These are phyloP conservation scores for Tricholoma bakamatsutake DNA, from an alignment of 768 basidiomycete species.

Conservation along the genomic window DNA sequence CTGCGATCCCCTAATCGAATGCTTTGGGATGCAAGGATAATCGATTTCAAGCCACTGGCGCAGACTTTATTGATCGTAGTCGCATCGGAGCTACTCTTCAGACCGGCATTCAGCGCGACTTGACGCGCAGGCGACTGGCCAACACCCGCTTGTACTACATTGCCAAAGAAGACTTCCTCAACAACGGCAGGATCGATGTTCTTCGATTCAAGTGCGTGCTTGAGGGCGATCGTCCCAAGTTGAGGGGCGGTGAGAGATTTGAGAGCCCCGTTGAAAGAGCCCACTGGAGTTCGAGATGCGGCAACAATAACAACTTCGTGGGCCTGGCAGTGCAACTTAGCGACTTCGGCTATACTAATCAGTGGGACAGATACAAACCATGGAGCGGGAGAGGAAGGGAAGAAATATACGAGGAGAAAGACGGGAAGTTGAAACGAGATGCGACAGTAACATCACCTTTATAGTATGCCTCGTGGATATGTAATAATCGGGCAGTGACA, in stretches of 20 bases:
- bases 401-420: slow-evolving; percentile 31
- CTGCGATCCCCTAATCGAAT: slow-evolving; percentile 82
- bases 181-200: slow-evolving; percentile 74
- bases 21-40: slow-evolving; percentile 90
- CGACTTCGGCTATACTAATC: background rate
- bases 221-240: slow-evolving; percentile 84
- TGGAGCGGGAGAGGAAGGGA: slow-evolving; percentile 39
- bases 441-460: slow-evolving; percentile 42
- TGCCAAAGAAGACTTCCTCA: slow-evolving; percentile 97
- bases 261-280: slow-evolving; percentile 85
- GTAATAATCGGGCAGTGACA: slow-evolving; percentile 15
- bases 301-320: slow-evolving; percentile 92
- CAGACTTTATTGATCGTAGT: slow-evolving; percentile 99
- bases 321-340: slow-evolving; percentile 23
- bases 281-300: slow-evolving; percentile 91
- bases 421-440: slow-evolving; percentile 31
- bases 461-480: slow-evolving; percentile 16
- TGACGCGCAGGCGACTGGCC: slow-evolving; percentile 99
- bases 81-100: slow-evolving; percentile 82
- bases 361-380: slow-evolving; percentile 34
- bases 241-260: slow-evolving; percentile 87
- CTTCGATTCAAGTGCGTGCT: slow-evolving; percentile 79
- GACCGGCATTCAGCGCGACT: slow-evolving; percentile 87
- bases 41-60: slow-evolving; percentile 93
- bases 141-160: slow-evolving; percentile 95